Evolutionary conservation across 129 eudicot genomes (phyloP), one percentile per base, ranked within the genome.

Genomic region (Flaveria brownii): DNA sequence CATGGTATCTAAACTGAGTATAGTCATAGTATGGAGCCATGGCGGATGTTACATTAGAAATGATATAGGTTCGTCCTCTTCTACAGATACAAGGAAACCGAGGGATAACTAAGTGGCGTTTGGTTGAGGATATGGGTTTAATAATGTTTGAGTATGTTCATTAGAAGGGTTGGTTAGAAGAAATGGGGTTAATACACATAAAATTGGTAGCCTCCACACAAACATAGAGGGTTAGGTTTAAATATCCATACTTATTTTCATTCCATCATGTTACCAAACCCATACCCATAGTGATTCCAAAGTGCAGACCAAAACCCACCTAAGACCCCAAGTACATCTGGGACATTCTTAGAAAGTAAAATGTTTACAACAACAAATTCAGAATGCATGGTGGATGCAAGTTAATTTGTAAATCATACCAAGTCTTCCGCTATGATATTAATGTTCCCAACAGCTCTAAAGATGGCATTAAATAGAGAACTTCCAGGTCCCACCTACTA

Each of bases 381-480:
- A 60, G 42, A 78, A 46, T 46, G 70, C 42, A 74, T 14, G 63
- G 2, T 63, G 22, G 41, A 75, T 33, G 60, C 55, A 46, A 80
- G 11, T 77, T 13, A 14, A 60, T 71, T 66, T 72, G 42, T 23
- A 42, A 47, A 56, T 68, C 94, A 45, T 94, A 94, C 98, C 96
- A 94, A 86, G 81, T 94, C 98, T 85, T 94, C 98, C 59, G 98
- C 98, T 84, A 89, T 80, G 75, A 94, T 94, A 74, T 94, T 89
- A 80, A 94, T 91, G 70, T 84, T 82, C 54, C 98, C 98, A 79
- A 89, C 91, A 81, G 88, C 89, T 72, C 59, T 74, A 74, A 87
- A 87, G 55, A 94, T 89, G 67, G 96, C 93, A 72, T 91, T 87
- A 77, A 94, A 91, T 54, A 94, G 77, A 74, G 89, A 81, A 74